Conservation (phyloP, 2,329 filamentous ascomycete species). For the Immersiporthe knoxdaviesiana region DNA sequence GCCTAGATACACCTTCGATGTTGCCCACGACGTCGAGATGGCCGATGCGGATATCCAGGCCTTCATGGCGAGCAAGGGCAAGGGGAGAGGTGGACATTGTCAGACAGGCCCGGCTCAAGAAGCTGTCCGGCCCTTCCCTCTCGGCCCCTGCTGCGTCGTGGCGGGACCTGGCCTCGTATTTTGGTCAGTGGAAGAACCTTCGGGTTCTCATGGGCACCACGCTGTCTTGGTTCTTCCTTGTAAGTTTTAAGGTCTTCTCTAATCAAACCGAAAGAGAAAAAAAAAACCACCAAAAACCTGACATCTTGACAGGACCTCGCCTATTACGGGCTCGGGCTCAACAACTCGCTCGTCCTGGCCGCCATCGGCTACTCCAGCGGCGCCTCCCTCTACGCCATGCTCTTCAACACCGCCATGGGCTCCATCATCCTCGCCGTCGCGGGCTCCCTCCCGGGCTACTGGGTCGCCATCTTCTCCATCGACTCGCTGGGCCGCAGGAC, state of each 20-base stretch:
- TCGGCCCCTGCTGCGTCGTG: constrained; percentile 71
- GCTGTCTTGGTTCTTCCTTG: constrained; percentile 79
- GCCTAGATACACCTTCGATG: constrained; percentile 67
- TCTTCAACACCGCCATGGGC: constrained; percentile 74
- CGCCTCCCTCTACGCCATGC: constrained; percentile 65
- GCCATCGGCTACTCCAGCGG: constrained; percentile 73
- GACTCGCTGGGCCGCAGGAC: constrained; percentile 78
- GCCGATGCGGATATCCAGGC: constrained; percentile 72
- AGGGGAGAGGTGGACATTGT: constrained; percentile 53
- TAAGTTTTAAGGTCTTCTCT: too few species aligned
- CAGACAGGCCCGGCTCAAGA: constrained; percentile 57
- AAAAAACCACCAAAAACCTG: too few species aligned
- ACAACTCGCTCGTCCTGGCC: constrained; percentile 71
- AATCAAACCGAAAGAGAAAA: too few species aligned
- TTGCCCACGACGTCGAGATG: constrained; percentile 74
- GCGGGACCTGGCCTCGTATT: constrained; percentile 69
- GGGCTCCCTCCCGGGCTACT: constrained; percentile 79
- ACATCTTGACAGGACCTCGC: constrained; percentile 63
- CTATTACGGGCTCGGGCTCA: constrained; percentile 74
- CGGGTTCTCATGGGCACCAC: constrained; percentile 77
- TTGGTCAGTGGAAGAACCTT: constrained; percentile 69
- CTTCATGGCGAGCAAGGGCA: constrained; percentile 53
- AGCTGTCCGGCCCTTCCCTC: constrained; percentile 55
- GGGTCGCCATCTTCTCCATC: constrained; percentile 72
- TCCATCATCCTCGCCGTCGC: constrained; percentile 79